Conservation (phyloP, 192 early-diverging fungal genomes). For the Coemansia sp. region DNA sequence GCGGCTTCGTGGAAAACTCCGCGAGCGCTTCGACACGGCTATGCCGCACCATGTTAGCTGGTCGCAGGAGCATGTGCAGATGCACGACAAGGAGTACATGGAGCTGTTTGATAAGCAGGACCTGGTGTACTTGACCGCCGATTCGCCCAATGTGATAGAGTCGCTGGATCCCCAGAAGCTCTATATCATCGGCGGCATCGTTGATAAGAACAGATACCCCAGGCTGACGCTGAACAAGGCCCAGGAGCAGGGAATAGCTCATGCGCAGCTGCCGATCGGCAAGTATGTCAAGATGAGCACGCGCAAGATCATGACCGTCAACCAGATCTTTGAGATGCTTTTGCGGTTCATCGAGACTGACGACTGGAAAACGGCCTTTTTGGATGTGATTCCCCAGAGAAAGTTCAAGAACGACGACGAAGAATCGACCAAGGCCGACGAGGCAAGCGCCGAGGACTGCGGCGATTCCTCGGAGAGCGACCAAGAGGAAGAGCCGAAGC, state of each 20-base stretch:
- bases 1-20: slow-evolving; percentile 55
- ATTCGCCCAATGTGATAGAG: slow-evolving; percentile 69
- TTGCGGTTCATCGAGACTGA: slow-evolving; percentile 66
- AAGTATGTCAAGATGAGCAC: slow-evolving; percentile 76
- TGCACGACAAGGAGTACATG: slow-evolving; percentile 35
- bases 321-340: slow-evolving; percentile 95
- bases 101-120: slow-evolving; percentile 56
- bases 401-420: slow-evolving; percentile 63
- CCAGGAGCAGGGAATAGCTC: slow-evolving; percentile 63
- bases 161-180: slow-evolving; percentile 68
- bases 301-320: slow-evolving; percentile 87
- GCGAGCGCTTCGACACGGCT: slow-evolving; percentile 47
- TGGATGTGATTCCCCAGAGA: slow-evolving; percentile 87
- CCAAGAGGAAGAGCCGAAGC: too few species aligned
- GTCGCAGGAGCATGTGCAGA: slow-evolving; percentile 25
- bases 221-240: slow-evolving; percentile 79
- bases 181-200: slow-evolving; percentile 93
- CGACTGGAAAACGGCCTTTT: slow-evolving; percentile 85
- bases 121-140: slow-evolving; percentile 88
- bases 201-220: slow-evolving; percentile 90
- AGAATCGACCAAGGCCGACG: slow-evolving; percentile 3
- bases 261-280: slow-evolving; percentile 82
- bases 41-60: slow-evolving; percentile 56
- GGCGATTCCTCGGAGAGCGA: background rate
- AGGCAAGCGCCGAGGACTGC: slow-evolving; percentile 3